Base-by-base conservation (phyloP, 1,284 basidiomycete genomes). In the Ganoderma resinaceum region DNA sequence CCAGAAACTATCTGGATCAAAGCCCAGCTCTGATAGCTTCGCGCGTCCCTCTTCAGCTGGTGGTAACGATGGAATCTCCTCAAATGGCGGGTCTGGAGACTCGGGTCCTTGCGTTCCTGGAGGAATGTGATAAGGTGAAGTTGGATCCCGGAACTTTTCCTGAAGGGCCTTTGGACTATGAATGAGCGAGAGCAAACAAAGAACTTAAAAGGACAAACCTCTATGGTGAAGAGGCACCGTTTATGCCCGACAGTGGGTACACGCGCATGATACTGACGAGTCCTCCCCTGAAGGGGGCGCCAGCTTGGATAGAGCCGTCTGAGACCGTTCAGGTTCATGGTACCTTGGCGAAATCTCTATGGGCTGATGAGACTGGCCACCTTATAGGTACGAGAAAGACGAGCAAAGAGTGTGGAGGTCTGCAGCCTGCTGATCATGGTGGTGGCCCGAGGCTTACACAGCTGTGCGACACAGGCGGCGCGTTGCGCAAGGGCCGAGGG, bases 1-100 rank as follows among this genome's bases (percentile, higher is more conserved):
- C 88, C 88, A 92, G 69, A 93, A 88, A 23, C 89, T 91, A 43
- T 76, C 72, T 5, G 86, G 82, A 73, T 92, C 89, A 68, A 86
- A 89, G 0, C 91, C 89, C 9, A 83, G 80, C 33, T 81, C 81
- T 0, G 77, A 73, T 26, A 92, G 75, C 70, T 82, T 83, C 43
- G 74, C 73, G 33, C 79, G 80, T 0, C 86, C 90, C 61, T 83
- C 80, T 38, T 80, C 78, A 18, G 75, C 76, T 16, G 72, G 64
- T 5, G 72, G 66, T 20, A 70, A 65, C 12, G 12, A 16, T 33
- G 79, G 77, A 18, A 38, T n/a, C 33, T 80, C 78, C n/a, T 76
- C 74, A 12, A 66, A 60, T 3, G 75, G 72, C 1, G 76, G 71
- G 60, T 90, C 85, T 2, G 89, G 88, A 0, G 87, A 87, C 7